Conservation (phyloP, 2,329 filamentous ascomycete species). For the Fusarium coffeatum region DNA sequence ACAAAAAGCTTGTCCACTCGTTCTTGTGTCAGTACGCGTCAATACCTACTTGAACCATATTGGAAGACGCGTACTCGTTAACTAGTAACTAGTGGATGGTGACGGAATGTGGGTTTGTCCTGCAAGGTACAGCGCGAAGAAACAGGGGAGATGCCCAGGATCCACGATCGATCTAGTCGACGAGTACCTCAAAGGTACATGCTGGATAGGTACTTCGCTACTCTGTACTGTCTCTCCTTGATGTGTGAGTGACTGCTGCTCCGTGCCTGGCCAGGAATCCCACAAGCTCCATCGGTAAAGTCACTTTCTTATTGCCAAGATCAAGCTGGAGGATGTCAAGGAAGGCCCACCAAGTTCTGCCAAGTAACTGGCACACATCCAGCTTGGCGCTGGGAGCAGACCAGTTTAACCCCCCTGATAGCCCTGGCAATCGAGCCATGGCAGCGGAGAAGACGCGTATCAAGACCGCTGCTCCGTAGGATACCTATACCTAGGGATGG, state of each 20-base stretch:
- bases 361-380: constrained; percentile 24
- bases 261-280: neutral
- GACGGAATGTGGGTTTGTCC: constrained; percentile 36
- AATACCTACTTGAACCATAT: constrained; percentile 8
- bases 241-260: neutral
- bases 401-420: constrained; percentile 30
- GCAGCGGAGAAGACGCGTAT: constrained; percentile 28
- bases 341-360: constrained; percentile 18
- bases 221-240: neutral
- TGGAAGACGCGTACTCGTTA: constrained; percentile 21
- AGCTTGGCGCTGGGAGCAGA: constrained; percentile 35
- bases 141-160: constrained; percentile 29
- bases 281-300: constrained; percentile 14
- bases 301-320: constrained; percentile 14
- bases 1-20: constrained; percentile 22
- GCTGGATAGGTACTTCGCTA: neutral
- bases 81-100: constrained; percentile 15
- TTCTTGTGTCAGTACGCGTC: constrained; percentile 9
- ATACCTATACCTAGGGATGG: constrained; percentile 10
- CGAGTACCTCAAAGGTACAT: constrained; percentile 23
- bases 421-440: constrained; percentile 28
- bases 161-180: constrained; percentile 38
- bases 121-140: constrained; percentile 37
- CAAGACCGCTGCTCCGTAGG: constrained; percentile 8
- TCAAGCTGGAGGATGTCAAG: neutral